These are phyloP conservation scores for Daldinia concentrica DNA, from an alignment of 495 filamentous ascomycete genomes.

Conservation along the genomic window DNA sequence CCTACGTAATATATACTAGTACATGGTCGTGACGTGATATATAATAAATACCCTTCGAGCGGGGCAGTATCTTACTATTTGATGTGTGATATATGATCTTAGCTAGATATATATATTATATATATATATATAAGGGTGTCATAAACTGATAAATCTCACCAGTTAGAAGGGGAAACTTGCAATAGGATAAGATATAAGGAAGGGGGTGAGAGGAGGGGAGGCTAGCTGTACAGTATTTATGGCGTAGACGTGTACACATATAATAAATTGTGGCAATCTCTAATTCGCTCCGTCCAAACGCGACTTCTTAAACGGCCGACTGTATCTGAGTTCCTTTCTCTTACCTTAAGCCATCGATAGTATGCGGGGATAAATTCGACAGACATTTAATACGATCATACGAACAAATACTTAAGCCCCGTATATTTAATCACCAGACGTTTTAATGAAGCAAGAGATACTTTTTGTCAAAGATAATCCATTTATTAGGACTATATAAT, in stretches of 20 bases:
- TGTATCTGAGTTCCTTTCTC: neutral
- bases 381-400: neutral
- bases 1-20: neutral
- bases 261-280: neutral
- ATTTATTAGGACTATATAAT: constrained; percentile 5
- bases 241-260: no score
- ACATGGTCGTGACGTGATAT: neutral
- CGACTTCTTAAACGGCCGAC: neutral
- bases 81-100: neutral
- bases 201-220: no score
- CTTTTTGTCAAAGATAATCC: neutral
- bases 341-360: neutral
- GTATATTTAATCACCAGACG: neutral
- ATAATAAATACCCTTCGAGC: neutral
- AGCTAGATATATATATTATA: no score
- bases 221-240: no score
- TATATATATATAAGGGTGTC: neutral
- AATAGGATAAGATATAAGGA: no score
- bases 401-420: neutral
- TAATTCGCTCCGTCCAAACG: neutral
- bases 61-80: neutral
- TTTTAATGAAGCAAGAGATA: neutral
- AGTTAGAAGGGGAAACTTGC: no score
- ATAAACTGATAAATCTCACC: neutral
- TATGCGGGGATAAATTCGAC: neutral